Conservation (phyloP, 495 filamentous ascomycete genomes). For the Penicillium bovifimosum region DNA sequence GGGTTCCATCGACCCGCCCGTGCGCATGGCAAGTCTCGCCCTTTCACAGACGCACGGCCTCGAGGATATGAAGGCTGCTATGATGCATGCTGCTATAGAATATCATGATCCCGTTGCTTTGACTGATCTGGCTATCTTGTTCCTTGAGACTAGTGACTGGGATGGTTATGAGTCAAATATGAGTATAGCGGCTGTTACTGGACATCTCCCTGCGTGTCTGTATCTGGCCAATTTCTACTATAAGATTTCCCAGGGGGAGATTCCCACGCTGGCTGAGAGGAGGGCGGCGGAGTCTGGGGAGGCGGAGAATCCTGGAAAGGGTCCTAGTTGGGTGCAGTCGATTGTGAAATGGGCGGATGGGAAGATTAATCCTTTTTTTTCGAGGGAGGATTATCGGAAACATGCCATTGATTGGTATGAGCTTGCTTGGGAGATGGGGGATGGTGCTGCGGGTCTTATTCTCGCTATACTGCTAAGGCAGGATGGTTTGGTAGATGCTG, state of each 20-base stretch:
- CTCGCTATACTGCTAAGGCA: slow-evolving; percentile 22
- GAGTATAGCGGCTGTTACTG: slow-evolving; percentile 28
- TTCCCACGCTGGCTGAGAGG: slow-evolving; percentile 23
- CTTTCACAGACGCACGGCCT: slow-evolving; percentile 5
- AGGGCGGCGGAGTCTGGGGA: background rate
- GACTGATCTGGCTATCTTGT: slow-evolving; percentile 20
- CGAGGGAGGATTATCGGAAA: slow-evolving; percentile 18
- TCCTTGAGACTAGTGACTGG: slow-evolving; percentile 18
- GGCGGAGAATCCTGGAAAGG: background rate
- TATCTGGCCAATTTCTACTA: slow-evolving; percentile 40
- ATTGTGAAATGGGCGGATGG: background rate
- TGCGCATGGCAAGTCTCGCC: slow-evolving; percentile 23
- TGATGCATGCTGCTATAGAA: slow-evolving; percentile 22
- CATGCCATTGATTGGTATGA: slow-evolving; percentile 34
- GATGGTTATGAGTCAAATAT: slow-evolving; percentile 37
- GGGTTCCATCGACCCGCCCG: slow-evolving; percentile 16
- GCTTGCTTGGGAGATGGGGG: slow-evolving; percentile 8
- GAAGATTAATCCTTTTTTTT: slow-evolving; percentile 5
- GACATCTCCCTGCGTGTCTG: slow-evolving; percentile 23
- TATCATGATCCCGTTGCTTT: slow-evolving; percentile 32
- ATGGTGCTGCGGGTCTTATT: slow-evolving; percentile 14
- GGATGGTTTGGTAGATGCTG: slow-evolving; percentile 7
- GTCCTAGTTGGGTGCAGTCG: too few relatives aligned
- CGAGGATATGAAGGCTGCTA: slow-evolving; percentile 9
- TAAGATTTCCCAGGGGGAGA: slow-evolving; percentile 22